Percentiles rank a stretch among this genome's conserved stretches.
These are phyloP conservation scores for Nicotiana sylvestris DNA, from an alignment of 257 asterid species.

Conservation along the genomic window DNA sequence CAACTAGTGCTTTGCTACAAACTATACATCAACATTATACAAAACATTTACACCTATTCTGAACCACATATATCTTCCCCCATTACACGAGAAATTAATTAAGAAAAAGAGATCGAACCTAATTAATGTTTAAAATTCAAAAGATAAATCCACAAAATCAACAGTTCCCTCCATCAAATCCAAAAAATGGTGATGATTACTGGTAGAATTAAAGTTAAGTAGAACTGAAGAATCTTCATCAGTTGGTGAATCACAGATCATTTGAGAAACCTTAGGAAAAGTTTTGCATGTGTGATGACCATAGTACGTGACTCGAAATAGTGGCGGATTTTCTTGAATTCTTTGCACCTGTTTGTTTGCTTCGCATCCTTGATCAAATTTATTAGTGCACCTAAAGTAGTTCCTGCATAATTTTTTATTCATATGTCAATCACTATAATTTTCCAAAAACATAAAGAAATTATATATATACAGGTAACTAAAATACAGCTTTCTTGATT, in stretches of 20 bases:
- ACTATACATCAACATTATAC: neutral
- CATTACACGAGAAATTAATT: neutral
- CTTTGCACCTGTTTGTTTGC: slow-evolving; percentile 65
- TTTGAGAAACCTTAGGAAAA: slow-evolving; percentile 13
- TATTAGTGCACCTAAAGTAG: slow-evolving; percentile 75
- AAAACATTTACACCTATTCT: neutral
- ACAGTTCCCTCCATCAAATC: slow-evolving; percentile 7
- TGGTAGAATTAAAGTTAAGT: slow-evolving; percentile 35
- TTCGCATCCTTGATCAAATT: slow-evolving; percentile 51
- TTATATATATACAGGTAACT: too few relatives aligned
- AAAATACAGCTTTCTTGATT: too few relatives aligned
- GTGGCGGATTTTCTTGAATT: slow-evolving; percentile 45
- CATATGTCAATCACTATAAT: neutral
- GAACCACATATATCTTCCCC: neutral
- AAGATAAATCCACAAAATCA: neutral
- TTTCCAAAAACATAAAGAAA: neutral
- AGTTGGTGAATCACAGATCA: slow-evolving; percentile 17
- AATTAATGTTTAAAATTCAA: neutral
- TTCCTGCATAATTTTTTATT: slow-evolving; percentile 31
- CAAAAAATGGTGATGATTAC: neutral
- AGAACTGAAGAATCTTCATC: slow-evolving; percentile 28
- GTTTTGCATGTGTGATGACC: slow-evolving; percentile 51
- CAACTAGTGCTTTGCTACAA: too few relatives aligned
- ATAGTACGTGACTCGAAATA: slow-evolving; percentile 44
- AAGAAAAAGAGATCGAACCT: neutral